A percentile compares a stretch with the other conserved stretches of the same genome.
These are phyloP conservation scores for Periconia sp. DNA, from an alignment of 2,329 filamentous ascomycete genomes.

Conservation along the genomic window DNA sequence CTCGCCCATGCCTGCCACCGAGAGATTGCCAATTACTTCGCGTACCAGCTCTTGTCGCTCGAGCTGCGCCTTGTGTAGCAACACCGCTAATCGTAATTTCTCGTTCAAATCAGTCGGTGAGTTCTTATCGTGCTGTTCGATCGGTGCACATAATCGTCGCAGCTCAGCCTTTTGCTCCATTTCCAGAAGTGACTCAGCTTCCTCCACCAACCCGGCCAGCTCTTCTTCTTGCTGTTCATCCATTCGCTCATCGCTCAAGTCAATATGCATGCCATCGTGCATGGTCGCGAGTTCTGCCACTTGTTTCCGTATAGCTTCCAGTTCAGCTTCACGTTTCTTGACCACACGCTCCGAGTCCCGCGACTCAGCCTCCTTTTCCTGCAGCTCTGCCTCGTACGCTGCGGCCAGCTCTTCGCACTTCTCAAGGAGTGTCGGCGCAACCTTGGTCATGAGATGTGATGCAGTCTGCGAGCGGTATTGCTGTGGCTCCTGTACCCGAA, in stretches of 20 bases:
- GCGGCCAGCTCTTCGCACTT: conserved; percentile 48
- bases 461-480: conserved; percentile 50
- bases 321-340: conserved; percentile 66
- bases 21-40: conserved; percentile 69
- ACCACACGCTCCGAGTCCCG: conserved; percentile 51
- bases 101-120: conserved; percentile 49
- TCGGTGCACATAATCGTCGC: conserved; percentile 29
- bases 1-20: conserved; percentile 70
- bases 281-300: conserved; percentile 55
- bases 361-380: conserved; percentile 65
- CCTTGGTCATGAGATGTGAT: conserved; percentile 63
- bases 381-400: conserved; percentile 72
- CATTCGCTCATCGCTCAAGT: conserved; percentile 40
- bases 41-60: conserved; percentile 65
- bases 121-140: conserved; percentile 25
- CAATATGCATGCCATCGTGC: conserved; percentile 28
- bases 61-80: conserved; percentile 58
- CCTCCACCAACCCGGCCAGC: conserved; percentile 38
- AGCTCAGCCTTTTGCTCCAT: conserved; percentile 48
- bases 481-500: conserved; percentile 22
- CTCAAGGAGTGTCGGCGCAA: conserved; percentile 57
- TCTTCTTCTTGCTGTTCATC: conserved; percentile 37
- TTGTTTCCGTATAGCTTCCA: conserved; percentile 62
- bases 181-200: conserved; percentile 48
- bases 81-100: conserved; percentile 59